phyloP scores from a whole-genome alignment of 345 rosid species.

The Angophora floribunda region DNA sequence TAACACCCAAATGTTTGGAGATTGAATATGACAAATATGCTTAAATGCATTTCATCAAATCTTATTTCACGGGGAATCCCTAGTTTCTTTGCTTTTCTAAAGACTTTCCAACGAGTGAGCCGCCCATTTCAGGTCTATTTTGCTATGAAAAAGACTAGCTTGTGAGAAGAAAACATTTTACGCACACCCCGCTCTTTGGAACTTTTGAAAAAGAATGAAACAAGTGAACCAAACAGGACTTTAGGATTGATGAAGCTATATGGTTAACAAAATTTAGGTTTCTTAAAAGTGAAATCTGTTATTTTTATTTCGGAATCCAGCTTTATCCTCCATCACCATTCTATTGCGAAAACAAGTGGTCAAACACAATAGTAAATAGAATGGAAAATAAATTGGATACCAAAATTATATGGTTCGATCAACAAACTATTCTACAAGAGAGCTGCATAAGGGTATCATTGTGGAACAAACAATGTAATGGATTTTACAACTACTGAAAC shows the following conservation, averaged over 20 bases:
- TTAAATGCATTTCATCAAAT: background rate
- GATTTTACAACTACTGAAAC: background rate
- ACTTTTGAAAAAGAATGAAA: background rate
- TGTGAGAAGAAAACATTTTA: background rate
- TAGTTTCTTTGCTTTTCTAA: background rate
- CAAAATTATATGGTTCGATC: background rate
- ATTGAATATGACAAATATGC: background rate
- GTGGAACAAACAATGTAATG: background rate
- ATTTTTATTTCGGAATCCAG: fast-evolving
- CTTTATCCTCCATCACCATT: background rate
- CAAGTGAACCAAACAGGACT: background rate
- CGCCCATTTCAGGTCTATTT: background rate
- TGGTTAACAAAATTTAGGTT: background rate
- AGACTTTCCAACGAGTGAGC: background rate
- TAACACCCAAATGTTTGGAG: background rate
- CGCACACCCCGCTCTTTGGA: background rate
- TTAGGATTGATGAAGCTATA: background rate
- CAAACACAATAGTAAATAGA: background rate
- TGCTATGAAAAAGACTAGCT: background rate
- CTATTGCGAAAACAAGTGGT: fast-evolving
- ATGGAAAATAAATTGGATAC: background rate
- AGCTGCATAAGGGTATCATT: background rate
- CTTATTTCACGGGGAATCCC: background rate
- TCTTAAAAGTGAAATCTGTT: too few species aligned
- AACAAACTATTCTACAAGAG: background rate